Percentiles rank a stretch among this genome's conserved stretches.
These are phyloP conservation scores for Cornus kousa DNA, from an alignment of 148 eudicot genomes.

Conservation along the genomic window DNA sequence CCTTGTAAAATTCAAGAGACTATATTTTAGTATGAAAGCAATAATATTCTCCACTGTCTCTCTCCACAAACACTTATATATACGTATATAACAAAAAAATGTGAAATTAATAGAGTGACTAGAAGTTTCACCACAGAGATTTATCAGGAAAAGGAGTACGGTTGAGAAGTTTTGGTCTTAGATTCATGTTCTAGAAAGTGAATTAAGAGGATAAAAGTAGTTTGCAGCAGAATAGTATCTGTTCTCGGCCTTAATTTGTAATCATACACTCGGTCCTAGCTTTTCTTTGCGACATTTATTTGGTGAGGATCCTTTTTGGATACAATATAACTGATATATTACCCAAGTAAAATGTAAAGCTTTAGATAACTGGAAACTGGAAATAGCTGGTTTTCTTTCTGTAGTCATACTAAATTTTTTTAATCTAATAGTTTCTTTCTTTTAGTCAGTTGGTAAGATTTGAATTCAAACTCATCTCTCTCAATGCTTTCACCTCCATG, in stretches of 20 bases:
- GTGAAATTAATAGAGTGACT: too few relatives aligned
- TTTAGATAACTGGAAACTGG: neutral
- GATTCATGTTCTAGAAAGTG: neutral
- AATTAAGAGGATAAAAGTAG: neutral
- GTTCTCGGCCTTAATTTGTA: neutral
- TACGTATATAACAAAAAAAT: too few relatives aligned
- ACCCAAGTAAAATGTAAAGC: neutral
- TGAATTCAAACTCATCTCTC: neutral
- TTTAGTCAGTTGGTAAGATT: neutral
- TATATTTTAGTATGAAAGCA: slow-evolving; percentile 1
- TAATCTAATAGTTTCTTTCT: neutral
- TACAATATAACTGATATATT: neutral
- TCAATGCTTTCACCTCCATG: neutral
- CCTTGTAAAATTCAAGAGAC: neutral
- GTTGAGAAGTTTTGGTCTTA: neutral
- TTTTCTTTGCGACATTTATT: neutral
- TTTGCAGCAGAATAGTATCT: neutral
- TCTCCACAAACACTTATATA: too few relatives aligned
- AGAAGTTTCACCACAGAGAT: too few relatives aligned
- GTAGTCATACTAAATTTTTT: neutral
- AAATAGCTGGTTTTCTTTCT: neutral
- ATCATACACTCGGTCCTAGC: neutral
- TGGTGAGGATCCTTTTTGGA: neutral
- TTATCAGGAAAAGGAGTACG: too few relatives aligned
- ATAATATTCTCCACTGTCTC: neutral